phyloP scores from a whole-genome alignment of 2,329 filamentous ascomycete species.

The Claviceps fusiformis region DNA sequence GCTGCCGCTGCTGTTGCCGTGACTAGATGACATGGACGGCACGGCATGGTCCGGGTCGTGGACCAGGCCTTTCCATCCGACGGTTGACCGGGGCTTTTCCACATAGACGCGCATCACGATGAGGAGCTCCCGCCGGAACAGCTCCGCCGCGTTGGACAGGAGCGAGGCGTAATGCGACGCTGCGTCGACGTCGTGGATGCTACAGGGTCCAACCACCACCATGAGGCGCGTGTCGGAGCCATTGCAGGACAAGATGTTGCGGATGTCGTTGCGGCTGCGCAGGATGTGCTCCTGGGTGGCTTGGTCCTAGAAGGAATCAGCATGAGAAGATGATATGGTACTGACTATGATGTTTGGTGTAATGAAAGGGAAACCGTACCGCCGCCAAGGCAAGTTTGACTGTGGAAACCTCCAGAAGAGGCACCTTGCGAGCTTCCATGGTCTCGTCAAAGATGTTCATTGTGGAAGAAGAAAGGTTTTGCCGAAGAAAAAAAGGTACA shows the following conservation, averaged over 20 bases:
- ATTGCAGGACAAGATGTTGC: neutral
- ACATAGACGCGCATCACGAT: constrained; percentile 98
- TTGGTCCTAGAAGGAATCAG: no score
- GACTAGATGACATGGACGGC: no score
- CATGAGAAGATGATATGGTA: no score
- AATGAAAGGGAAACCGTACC: neutral
- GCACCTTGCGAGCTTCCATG: neutral
- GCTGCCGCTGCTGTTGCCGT: no score
- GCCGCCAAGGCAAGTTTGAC: neutral
- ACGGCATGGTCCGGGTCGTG: constrained; percentile 92
- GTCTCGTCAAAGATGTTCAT: neutral
- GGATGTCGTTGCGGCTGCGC: neutral
- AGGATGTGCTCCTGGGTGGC: neutral
- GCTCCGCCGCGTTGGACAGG: constrained; percentile 68
- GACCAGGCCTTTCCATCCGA: constrained; percentile 97
- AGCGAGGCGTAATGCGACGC: constrained; percentile 88
- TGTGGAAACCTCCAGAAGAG: neutral
- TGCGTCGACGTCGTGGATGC: constrained; percentile 85
- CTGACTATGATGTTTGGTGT: no score
- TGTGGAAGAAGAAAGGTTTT: no score
- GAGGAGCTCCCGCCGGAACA: constrained; percentile 77
- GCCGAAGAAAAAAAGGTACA: no score
- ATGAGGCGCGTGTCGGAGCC: constrained; percentile 32
- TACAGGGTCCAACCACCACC: constrained; percentile 87
- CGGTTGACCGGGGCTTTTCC: constrained; percentile 94